Base-by-base conservation (phyloP, 768 basidiomycete genomes). In the Strobilomyces dryophilus region DNA sequence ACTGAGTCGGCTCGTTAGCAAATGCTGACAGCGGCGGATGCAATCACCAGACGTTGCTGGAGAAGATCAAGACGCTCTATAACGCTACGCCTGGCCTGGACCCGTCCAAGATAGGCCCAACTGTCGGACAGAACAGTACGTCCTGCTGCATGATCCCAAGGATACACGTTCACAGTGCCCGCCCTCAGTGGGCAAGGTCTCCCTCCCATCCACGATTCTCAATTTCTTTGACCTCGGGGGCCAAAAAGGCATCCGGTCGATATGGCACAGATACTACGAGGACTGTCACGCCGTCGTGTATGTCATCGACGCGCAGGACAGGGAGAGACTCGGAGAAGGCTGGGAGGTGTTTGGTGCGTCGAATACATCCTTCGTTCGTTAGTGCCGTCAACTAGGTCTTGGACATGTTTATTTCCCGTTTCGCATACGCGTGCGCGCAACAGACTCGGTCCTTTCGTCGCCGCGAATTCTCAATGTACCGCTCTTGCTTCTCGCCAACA, bases 221-320 rank as follows among this genome's bases (percentile, higher is more conserved):
- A 91, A 92, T 65, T 98, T 98, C 77, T 97, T 93, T 84, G 97
- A 99, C 66, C 78, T 99, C 10, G 95, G 97, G 11, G 95, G 95
- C 0, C 95, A 98, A 66, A 77, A 87, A 1, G 93, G 95, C 21
- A 95, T 99, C 37, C 80, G 95, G 27, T 87, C 84, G 34, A 95
- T 99, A 59, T 98, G 95, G 95, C 84, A 87, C 54, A 78, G 82
- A 51, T 99, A 99, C 71, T 98, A 95, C 68, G 88, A 92, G 51
- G 94, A 98, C 66, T 97, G 94, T 58, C 95, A 99, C 68, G 95
- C 95, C 8, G 92, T 98, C 42, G 92, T 89, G 37, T 99, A 91
- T 62, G 89, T 98, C 47, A 83, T 99, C 48, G 97, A 99, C 68
- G 92, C 94, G 9, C 82, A 88, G 58, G 95, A 99, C 74, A 74